Evolutionary conservation across 1,139 yeast species (phyloP).

Genomic region (Hansenula anomala): DNA sequence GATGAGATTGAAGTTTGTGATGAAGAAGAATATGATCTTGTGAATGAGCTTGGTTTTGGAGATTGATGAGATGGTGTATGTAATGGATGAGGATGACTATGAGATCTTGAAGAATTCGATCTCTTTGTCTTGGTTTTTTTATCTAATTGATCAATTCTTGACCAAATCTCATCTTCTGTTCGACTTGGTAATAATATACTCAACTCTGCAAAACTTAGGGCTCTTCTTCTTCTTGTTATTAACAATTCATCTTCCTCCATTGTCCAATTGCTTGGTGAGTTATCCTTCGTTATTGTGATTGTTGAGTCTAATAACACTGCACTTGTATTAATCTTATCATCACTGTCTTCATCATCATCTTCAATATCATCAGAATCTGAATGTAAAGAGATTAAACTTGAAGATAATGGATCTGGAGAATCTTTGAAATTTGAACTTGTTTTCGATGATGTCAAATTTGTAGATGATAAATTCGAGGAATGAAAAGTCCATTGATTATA

Average conservation of each 20-base stretch:
- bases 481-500: constrained; percentile 3
- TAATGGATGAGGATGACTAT: constrained; percentile 6
- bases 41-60: neutral
- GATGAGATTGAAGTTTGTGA: neutral
- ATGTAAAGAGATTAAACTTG: neutral
- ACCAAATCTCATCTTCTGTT: constrained; percentile 69
- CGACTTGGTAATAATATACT: constrained; percentile 68
- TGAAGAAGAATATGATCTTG: neutral
- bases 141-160: constrained; percentile 55
- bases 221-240: constrained; percentile 51
- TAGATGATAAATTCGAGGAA: neutral
- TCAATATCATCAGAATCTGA: neutral
- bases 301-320: too few species aligned
- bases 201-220: constrained; percentile 68
- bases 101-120: constrained; percentile 1
- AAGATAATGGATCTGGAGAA: neutral
- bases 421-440: neutral
- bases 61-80: constrained; percentile 4
- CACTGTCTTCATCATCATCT: neutral
- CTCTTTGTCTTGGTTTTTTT: constrained; percentile 8
- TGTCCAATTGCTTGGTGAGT: constrained; percentile 22
- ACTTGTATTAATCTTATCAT: neutral
- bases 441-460: too few species aligned
- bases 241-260: constrained; percentile 72
- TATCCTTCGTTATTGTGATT: too few species aligned